Percentiles rank a stretch among this genome's conserved stretches.
Conservation (phyloP, 2,329 filamentous ascomycete genomes). For the Ophiostoma ips region DNA sequence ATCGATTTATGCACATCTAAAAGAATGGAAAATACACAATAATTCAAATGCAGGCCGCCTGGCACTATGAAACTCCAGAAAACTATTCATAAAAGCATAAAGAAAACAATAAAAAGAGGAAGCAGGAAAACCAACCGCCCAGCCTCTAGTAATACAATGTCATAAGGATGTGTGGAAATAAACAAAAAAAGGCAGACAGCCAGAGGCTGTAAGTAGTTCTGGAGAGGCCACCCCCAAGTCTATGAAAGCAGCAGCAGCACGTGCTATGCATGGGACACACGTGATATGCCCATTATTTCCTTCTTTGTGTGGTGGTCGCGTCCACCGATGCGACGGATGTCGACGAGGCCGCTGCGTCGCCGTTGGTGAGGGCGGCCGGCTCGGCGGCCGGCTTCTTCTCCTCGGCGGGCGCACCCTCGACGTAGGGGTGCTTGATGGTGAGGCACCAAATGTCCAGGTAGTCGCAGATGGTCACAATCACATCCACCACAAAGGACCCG, state of each 20-base stretch:
- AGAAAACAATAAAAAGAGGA: not conserved
- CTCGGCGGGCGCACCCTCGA: conserved; percentile 26
- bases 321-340: not conserved
- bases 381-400: not conserved
- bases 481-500: conserved; percentile 91
- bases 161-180: too few species aligned
- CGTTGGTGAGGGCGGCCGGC: not conserved
- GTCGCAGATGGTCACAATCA: conserved; percentile 95
- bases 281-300: not conserved
- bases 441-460: conserved; percentile 97
- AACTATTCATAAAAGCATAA: not conserved
- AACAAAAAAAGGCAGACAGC: too few species aligned
- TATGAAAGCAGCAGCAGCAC: too few species aligned
- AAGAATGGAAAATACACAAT: too few species aligned
- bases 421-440: conserved; percentile 76
- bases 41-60: too few species aligned
- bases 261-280: too few species aligned
- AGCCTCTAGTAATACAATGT: too few species aligned
- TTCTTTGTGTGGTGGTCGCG: not conserved
- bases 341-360: not conserved
- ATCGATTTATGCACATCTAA: too few species aligned
- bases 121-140: not conserved
- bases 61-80: too few species aligned
- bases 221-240: too few species aligned
- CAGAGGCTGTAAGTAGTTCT: too few species aligned